These are phyloP conservation scores for Pseudopyrenochaeta lycopersici DNA, from an alignment of 2,329 filamentous ascomycete genomes.

Conservation along the genomic window DNA sequence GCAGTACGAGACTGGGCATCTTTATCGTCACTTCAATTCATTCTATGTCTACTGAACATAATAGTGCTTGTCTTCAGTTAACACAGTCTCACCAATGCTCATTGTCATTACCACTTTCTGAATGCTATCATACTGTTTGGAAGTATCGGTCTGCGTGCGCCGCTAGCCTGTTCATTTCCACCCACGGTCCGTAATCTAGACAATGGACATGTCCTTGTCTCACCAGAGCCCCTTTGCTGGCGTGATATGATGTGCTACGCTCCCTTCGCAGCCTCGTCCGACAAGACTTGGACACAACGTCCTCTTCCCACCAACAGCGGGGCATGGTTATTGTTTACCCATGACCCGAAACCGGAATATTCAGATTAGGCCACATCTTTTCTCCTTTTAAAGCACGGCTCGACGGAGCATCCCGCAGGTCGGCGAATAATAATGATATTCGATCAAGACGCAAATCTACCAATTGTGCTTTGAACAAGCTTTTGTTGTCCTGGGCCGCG, in stretches of 20 bases:
- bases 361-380: conserved; percentile 4
- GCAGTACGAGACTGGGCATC: background rate
- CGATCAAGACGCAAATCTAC: background rate
- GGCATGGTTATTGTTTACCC: conserved; percentile 2
- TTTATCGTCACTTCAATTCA: background rate
- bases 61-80: background rate
- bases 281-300: background rate
- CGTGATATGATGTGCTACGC: conserved; percentile 11
- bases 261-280: background rate
- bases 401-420: background rate
- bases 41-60: background rate
- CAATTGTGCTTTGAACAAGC: background rate
- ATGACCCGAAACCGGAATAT: background rate
- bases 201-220: background rate
- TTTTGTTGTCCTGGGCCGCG: conserved; percentile 11
- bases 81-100: background rate
- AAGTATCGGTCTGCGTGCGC: background rate
- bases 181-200: background rate
- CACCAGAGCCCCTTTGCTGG: background rate
- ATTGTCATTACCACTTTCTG: background rate
- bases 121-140: background rate
- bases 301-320: conserved; percentile 2
- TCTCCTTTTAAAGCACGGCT: background rate
- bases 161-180: background rate
- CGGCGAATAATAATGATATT: background rate